These are phyloP conservation scores for Prunus salicina DNA, from an alignment of 306 rosid genomes.

Conservation along the genomic window DNA sequence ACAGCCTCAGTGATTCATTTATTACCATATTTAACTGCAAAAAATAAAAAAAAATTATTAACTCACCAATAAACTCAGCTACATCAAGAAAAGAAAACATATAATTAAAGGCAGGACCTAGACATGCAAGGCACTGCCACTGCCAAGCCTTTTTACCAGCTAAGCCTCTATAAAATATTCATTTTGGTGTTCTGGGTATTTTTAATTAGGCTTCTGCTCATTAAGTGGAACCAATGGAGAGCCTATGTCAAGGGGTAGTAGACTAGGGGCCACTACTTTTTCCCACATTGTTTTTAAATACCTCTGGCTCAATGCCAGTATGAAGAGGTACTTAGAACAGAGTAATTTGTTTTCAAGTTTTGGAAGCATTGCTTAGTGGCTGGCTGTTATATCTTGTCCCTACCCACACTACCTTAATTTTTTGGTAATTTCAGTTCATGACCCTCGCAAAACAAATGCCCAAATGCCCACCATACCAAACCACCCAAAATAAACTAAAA, in stretches of 20 bases:
- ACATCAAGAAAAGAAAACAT: not conserved
- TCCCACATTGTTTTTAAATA: not conserved
- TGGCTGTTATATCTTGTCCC: conserved; percentile 6
- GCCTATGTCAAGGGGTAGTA: conserved; percentile 1
- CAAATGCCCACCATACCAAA: conserved; percentile 1
- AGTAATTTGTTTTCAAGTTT: not conserved
- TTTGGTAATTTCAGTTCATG: not conserved
- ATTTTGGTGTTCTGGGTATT: not conserved
- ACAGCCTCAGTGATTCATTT: conserved; percentile 84
- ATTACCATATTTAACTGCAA: conserved; percentile 88
- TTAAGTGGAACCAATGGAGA: conserved; percentile 19
- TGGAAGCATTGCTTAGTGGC: conserved; percentile 20
- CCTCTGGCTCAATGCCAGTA: not conserved
- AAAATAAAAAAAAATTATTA: not conserved
- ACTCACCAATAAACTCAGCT: not conserved
- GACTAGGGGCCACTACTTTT: conserved; percentile 31
- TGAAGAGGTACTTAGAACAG: not conserved
- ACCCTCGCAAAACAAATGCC: not conserved
- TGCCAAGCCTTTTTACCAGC: conserved; percentile 13
- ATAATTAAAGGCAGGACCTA: not conserved
- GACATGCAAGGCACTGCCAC: conserved; percentile 8
- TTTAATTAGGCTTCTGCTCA: not conserved
- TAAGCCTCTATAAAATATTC: not conserved
- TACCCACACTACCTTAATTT: not conserved
- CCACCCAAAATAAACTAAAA: not conserved